A percentile compares a stretch with the other conserved stretches of the same genome.
Conservation (phyloP, 768 basidiomycete species). For the Dictyophora rubrovolvata region DNA sequence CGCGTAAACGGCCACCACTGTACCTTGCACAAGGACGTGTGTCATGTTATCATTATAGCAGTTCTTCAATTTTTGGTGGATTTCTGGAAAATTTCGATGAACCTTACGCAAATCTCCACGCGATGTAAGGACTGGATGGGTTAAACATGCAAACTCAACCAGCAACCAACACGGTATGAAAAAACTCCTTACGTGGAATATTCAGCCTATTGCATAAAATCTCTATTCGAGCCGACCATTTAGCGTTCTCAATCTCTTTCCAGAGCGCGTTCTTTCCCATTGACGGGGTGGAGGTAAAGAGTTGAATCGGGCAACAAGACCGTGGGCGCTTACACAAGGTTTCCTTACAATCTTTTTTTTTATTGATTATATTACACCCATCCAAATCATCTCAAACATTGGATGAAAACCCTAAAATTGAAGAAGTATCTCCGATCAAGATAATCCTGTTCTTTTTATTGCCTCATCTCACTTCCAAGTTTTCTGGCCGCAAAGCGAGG, state of each 20-base stretch:
- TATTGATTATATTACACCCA: no score
- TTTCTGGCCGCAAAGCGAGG: no score
- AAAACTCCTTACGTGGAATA: background rate
- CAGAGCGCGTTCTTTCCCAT: background rate
- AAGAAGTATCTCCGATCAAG: no score
- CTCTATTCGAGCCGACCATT: background rate
- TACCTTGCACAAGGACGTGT: constrained; percentile 42
- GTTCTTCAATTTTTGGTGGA: constrained; percentile 41
- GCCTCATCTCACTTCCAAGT: no score
- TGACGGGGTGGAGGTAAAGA: no score
- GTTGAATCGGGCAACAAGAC: no score
- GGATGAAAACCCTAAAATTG: no score
- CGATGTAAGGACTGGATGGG: constrained; percentile 38
- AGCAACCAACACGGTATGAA: no score
- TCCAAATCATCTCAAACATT: no score
- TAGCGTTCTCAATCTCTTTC: background rate
- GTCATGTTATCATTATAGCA: constrained; percentile 32
- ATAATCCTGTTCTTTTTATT: no score
- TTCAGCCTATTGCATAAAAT: background rate
- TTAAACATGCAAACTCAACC: background rate
- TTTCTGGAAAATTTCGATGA: constrained; percentile 44
- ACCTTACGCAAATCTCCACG: constrained; percentile 54
- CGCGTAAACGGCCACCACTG: constrained; percentile 50
- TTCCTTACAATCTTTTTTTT: no score
- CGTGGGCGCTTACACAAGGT: no score